Conservation (phyloP, 129 eudicot genomes). For the Flaveria robusta region DNA sequence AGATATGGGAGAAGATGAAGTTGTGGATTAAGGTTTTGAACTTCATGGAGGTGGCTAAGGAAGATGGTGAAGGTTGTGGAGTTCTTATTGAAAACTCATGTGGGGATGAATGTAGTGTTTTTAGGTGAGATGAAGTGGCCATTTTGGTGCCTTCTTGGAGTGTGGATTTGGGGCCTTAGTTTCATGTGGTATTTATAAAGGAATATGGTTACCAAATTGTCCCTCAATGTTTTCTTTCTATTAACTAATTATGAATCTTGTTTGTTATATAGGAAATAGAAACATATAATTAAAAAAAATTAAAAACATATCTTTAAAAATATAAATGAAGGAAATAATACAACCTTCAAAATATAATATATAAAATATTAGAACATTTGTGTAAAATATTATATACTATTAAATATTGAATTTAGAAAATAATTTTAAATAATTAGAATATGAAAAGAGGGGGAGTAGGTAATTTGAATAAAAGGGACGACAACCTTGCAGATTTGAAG, state of each 20-base stretch:
- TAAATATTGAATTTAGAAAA: neutral
- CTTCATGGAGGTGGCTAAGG: constrained; percentile 60
- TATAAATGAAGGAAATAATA: neutral
- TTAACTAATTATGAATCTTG: neutral
- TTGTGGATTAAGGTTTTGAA: constrained; percentile 79
- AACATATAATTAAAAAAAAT: neutral
- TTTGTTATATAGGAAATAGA: neutral
- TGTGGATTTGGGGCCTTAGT: constrained; percentile 35
- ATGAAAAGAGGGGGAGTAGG: constrained; percentile 38
- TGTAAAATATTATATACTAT: neutral
- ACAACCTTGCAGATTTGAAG: constrained; percentile 66
- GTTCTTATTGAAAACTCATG: constrained; percentile 53
- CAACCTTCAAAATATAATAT: neutral
- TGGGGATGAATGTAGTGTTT: constrained; percentile 45
- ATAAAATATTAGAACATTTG: neutral
- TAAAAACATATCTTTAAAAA: neutral
- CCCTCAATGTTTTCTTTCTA: constrained; percentile 27
- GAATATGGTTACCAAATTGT: constrained; percentile 55
- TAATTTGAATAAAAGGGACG: constrained; percentile 56
- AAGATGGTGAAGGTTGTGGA: constrained; percentile 35
- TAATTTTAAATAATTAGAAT: neutral
- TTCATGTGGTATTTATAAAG: constrained; percentile 64
- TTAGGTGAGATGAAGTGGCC: constrained; percentile 54
- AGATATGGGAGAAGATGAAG: constrained; percentile 76
- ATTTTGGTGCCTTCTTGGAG: constrained; percentile 39